Percentiles rank a stretch among this genome's conserved stretches.
Evolutionary conservation across 1,139 yeast genomes (phyloP).

Genomic region (Lodderomyces jiufengensis): DNA sequence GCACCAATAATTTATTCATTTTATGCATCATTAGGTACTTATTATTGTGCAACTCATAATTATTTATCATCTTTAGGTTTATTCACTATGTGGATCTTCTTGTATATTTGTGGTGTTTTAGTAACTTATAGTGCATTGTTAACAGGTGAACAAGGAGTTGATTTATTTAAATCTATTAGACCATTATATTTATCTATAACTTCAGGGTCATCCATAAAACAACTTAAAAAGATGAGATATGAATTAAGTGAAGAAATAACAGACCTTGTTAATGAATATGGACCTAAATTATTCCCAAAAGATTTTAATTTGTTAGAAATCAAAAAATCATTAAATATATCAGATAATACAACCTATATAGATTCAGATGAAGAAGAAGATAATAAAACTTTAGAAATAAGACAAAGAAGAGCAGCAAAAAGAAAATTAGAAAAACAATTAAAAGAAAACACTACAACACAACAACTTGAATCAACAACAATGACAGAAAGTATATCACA

Average conservation of each 20-base stretch:
- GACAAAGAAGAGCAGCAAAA: slow-evolving; percentile 39
- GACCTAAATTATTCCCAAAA: slow-evolving; percentile 43
- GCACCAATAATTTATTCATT: slow-evolving; percentile 82
- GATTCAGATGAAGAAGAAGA: slow-evolving; percentile 58
- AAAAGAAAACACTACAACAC: slow-evolving; percentile 10
- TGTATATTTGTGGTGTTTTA: slow-evolving; percentile 57
- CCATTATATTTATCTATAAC: slow-evolving; percentile 71
- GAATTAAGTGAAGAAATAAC: slow-evolving; percentile 44
- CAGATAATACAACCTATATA: slow-evolving; percentile 25
- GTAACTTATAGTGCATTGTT: slow-evolving; percentile 85
- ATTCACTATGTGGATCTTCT: slow-evolving; percentile 40
- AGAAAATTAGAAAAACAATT: slow-evolving; percentile 22
- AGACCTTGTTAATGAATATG: slow-evolving; percentile 41
- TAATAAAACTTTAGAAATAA: slow-evolving; percentile 49
- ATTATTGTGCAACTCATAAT: slow-evolving; percentile 33
- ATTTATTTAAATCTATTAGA: slow-evolving; percentile 73
- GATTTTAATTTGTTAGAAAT: slow-evolving; percentile 44
- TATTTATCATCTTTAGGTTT: slow-evolving; percentile 18
- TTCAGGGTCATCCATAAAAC: slow-evolving; percentile 56
- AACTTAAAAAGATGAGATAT: slow-evolving; percentile 40
- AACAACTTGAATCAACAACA: neutral
- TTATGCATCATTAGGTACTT: slow-evolving; percentile 70
- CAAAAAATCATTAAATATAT: slow-evolving; percentile 27
- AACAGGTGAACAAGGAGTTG: slow-evolving; percentile 92
- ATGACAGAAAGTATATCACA: slow-evolving; percentile 8